Conservation (phyloP, 306 rosid genomes). For the cucumber (Cucumis sativus) region Cucumber_9930_V3 NC_026657.2:37043501-37044000, state of each 20-base stretch:
- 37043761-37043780: constrained; percentile 63
- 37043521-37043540: constrained; percentile 48
- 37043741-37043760: constrained; percentile 71
- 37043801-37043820: constrained; percentile 75
- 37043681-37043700: constrained; percentile 26
- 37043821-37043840: constrained; percentile 62
- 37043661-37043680: neutral
- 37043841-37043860: constrained; percentile 66
- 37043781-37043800: constrained; percentile 88
- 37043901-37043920: neutral
- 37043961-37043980: neutral
- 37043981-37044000: neutral
- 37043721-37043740: constrained; percentile 62
- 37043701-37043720: constrained; percentile 69
- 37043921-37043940: neutral
- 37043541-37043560: constrained; percentile 98
- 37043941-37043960: neutral
- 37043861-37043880: constrained; percentile 58
- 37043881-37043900: constrained; percentile 59
- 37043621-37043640: neutral
- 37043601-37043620: constrained; percentile 77
- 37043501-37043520: constrained; percentile 48
- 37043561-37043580: constrained; percentile 58
- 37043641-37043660: neutral
- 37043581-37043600: constrained; percentile 77